phyloP scores from a whole-genome alignment of 345 rosid genomes.

The Raphanus sativus region DNA sequence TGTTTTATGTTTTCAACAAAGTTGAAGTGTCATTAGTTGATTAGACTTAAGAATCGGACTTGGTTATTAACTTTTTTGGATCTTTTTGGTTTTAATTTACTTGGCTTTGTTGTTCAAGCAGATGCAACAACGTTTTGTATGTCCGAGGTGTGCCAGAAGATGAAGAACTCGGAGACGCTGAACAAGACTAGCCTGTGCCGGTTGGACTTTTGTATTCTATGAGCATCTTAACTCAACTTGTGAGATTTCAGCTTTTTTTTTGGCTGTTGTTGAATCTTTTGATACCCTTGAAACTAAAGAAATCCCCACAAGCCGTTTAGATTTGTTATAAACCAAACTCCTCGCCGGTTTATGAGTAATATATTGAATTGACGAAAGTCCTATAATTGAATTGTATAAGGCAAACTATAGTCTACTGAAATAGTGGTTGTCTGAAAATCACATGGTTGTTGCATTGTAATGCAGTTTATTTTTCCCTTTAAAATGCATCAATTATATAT shows the following conservation, averaged over 20 bases:
- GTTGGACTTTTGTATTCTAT: conserved; percentile 3
- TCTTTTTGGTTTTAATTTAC: background rate
- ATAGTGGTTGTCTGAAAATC: too few species aligned
- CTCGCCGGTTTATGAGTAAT: background rate
- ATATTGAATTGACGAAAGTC: background rate
- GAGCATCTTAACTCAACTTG: conserved; percentile 14
- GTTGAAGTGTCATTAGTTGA: background rate
- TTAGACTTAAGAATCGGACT: background rate
- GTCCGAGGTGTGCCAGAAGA: conserved; percentile 94
- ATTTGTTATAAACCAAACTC: background rate
- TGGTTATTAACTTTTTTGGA: background rate
- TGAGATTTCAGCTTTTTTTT: conserved; percentile 1
- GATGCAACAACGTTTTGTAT: conserved; percentile 95
- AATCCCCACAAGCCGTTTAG: background rate
- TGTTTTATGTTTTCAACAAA: too few species aligned
- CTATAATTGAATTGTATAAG: too few species aligned
- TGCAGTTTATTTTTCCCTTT: background rate
- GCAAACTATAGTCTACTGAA: too few species aligned
- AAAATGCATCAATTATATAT: background rate
- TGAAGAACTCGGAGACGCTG: conserved; percentile 85
- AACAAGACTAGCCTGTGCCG: conserved; percentile 43
- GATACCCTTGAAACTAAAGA: conserved; percentile 5
- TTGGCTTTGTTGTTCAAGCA: conserved; percentile 6
- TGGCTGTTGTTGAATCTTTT: background rate
- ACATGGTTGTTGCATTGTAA: background rate